These are phyloP conservation scores for Cucumis melo DNA, from an alignment of 306 rosid genomes.

Conservation along the genomic window DNA sequence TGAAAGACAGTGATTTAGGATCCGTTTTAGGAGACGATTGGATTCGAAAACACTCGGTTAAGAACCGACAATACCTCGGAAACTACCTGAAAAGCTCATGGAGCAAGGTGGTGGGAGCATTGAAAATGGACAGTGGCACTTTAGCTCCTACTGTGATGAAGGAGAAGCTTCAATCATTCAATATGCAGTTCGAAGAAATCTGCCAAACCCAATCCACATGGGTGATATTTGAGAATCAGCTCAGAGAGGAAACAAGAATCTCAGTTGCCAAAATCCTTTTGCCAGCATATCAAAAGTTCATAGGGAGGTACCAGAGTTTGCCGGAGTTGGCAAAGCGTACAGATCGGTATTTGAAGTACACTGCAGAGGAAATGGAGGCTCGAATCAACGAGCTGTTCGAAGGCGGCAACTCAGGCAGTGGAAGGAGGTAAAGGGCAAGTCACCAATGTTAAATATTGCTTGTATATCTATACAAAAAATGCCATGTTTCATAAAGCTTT, in stretches of 20 bases:
- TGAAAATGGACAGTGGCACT: slow-evolving; percentile 51
- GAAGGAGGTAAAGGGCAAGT: slow-evolving; percentile 41
- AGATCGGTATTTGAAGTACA: slow-evolving; percentile 47
- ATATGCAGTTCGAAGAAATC: slow-evolving; percentile 47
- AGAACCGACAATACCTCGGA: slow-evolving; percentile 45
- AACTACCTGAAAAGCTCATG: slow-evolving; percentile 78
- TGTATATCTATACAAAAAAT: neutral
- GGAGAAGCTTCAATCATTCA: slow-evolving; percentile 62
- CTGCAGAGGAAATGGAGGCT: slow-evolving; percentile 38
- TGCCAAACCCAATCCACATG: slow-evolving; percentile 58
- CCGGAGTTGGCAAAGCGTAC: slow-evolving; percentile 46
- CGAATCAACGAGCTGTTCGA: slow-evolving; percentile 41
- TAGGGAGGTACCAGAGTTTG: slow-evolving; percentile 39
- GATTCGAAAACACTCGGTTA: slow-evolving; percentile 67
- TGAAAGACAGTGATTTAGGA: slow-evolving; percentile 63
- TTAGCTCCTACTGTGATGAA: slow-evolving; percentile 41
- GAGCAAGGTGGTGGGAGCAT: slow-evolving; percentile 43
- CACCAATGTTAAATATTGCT: neutral
- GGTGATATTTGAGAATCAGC: slow-evolving; percentile 58
- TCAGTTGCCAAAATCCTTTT: slow-evolving; percentile 39
- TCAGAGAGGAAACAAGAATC: slow-evolving; percentile 57
- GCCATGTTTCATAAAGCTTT: neutral
- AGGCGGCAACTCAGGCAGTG: slow-evolving; percentile 38
- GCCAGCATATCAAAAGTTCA: slow-evolving; percentile 61
- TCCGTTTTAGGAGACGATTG: slow-evolving; percentile 72